Percentiles rank a stretch among this genome's conserved stretches.
Evolutionary conservation across 306 rosid species (phyloP).

Genomic region (Castanea mollissima): DNA sequence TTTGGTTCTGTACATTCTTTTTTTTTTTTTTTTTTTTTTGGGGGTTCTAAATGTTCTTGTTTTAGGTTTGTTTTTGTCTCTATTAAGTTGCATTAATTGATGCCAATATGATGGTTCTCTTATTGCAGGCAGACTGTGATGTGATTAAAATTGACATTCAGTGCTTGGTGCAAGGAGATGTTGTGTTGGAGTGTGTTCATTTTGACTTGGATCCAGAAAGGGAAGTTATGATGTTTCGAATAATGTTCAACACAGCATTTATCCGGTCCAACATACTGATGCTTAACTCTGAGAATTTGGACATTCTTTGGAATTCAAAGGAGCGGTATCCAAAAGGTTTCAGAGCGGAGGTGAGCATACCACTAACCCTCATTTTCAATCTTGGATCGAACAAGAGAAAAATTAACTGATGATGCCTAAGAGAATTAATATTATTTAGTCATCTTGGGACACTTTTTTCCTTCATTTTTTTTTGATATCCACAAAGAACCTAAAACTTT

Average conservation of each 20-base stretch:
- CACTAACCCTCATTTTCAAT: slow-evolving; percentile 18
- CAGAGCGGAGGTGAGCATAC: slow-evolving; percentile 76
- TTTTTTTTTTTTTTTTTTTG: background rate
- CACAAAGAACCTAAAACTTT: background rate
- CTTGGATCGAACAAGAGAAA: background rate
- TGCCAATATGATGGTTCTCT: slow-evolving; percentile 25
- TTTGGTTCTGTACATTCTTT: background rate
- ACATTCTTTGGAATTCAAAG: slow-evolving; percentile 94
- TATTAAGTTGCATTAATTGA: slow-evolving; percentile 12
- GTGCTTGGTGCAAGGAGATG: slow-evolving; percentile 98
- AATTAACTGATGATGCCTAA: background rate
- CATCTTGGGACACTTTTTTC: background rate
- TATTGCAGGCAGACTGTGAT: slow-evolving; percentile 85
- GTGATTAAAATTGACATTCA: slow-evolving; percentile 97
- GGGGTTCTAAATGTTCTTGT: slow-evolving; percentile 4
- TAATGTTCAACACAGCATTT: slow-evolving; percentile 93
- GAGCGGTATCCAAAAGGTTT: slow-evolving; percentile 88
- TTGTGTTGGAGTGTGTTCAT: slow-evolving; percentile 94
- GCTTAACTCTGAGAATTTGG: slow-evolving; percentile 82
- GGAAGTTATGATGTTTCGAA: slow-evolving; percentile 98
- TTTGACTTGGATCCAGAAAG: slow-evolving; percentile 85
- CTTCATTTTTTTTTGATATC: background rate
- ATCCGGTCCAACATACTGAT: slow-evolving; percentile 91
- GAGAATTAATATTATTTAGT: background rate
- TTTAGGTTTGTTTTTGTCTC: background rate